Evolutionary conservation across 1,284 basidiomycete genomes (phyloP), one percentile per base, ranked within the genome.

Genomic region (Cryptococcus maquisensis): DNA sequence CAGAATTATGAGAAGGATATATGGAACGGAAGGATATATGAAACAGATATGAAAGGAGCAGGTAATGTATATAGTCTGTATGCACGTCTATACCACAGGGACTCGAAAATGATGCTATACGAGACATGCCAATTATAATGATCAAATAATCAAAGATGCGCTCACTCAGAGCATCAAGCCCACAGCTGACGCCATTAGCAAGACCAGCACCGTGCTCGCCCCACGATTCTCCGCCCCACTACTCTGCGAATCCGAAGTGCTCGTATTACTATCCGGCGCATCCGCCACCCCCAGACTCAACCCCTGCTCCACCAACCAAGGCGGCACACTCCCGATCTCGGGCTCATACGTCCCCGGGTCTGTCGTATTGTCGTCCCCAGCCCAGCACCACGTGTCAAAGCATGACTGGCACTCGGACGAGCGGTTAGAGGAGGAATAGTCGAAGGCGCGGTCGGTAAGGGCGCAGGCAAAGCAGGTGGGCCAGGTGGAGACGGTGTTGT

Each of bases 391-490:
- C n/a, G 66, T 65, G 43, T 64, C 46, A 55, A 78, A 74, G 64
- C 73, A 76, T 16, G 56, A 26, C 41, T 67, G 54, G 64, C 78
- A 79, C n/a, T 65, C 67, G 13, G 66, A 48, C 9, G 63, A 59
- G 28, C 75, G 53, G 47, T 68, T 65, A 16, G 57, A 61, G 1
- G 59, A 53, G 4, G 66, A 66, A 55, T 71, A 65, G 35, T 45
- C 59, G 49, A 65, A 66, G 8, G 76, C 66, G 35, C 76, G 67
- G 52, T 79, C 77, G 47, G 76, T 71, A 5, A 78, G 54, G 2
- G 77, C 78, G 49, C 78, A 79, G 10, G 77, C 73, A 23, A 79
- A 60, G 47, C 75, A 77, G 21, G 68, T 66, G n/a, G 74, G 66
- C 69, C 71, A 78, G 26, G 71, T 52, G n/a, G 56, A 59, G 36